phyloP scores from a whole-genome alignment of 176 grass and related monocot genomes.

The Metroxylon sagu region DNA sequence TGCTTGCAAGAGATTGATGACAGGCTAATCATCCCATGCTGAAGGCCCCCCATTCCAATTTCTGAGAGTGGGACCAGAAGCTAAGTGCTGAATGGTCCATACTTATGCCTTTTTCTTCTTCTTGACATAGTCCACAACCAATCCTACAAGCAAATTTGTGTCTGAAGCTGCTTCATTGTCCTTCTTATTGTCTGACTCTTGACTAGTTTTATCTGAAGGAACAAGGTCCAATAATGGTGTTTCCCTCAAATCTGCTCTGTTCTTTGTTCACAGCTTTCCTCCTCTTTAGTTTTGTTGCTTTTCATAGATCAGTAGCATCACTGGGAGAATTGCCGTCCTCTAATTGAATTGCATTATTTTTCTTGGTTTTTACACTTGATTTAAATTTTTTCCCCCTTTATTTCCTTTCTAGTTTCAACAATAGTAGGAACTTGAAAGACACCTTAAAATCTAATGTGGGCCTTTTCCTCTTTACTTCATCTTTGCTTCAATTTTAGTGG shows the following conservation, averaged over 20 bases:
- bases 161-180: conserved; percentile 15
- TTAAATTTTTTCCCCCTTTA: too few relatives aligned
- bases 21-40: conserved; percentile 44
- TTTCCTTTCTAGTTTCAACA: too few relatives aligned
- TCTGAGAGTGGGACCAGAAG: conserved; percentile 35
- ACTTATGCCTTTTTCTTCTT: conserved; percentile 46
- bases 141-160: conserved; percentile 24
- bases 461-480: too few relatives aligned
- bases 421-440: too few relatives aligned
- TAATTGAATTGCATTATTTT: conserved; percentile 6
- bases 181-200: conserved; percentile 27
- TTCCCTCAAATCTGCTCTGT: conserved; percentile 29
- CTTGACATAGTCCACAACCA: conserved; percentile 72
- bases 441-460: conserved; percentile 23
- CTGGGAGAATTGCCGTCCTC: conserved; percentile 18
- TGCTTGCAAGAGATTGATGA: too few relatives aligned
- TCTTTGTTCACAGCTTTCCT: conserved; percentile 27
- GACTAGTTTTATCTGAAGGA: conserved; percentile 19
- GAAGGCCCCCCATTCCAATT: conserved; percentile 49
- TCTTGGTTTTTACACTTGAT: background rate
- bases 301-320: conserved; percentile 13
- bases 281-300: conserved; percentile 33
- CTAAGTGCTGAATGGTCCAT: conserved; percentile 34
- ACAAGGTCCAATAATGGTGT: conserved; percentile 47
- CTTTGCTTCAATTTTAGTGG: conserved; percentile 8